Evolutionary conservation across 2,329 filamentous ascomycete species (phyloP), one percentile per base, ranked within the genome.

Genomic region (Colletotrichum scovillei): DNA sequence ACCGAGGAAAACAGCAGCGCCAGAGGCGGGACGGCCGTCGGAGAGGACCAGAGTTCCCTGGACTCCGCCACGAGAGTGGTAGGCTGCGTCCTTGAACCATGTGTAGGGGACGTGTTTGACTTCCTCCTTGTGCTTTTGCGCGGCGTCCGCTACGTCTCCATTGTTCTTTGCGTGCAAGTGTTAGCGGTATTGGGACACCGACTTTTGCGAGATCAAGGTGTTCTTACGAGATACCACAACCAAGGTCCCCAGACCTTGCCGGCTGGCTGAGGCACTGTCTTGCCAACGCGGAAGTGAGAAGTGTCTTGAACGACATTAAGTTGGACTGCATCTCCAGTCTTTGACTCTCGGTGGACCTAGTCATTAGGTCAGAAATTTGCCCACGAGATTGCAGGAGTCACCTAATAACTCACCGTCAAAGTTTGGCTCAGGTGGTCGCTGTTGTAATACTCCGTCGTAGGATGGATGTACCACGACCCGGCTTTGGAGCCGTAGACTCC

Each of bases 1-100:
- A 4, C 86, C 86, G 1, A 87, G 81, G 78, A 86, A 87, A 2
- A 87, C 82, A 3, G 84, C 82, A 2, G 86, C 85, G 5, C 82
- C 80, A 0, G 82, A 78, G 3, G 86, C 85, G 11, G 85, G 82
- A 3, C 84, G 80, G 4, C 85, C 85, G 65, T 86, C 84, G n/a
- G 81, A 84, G 5, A 87, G 80, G 0, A 80, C 71, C 1, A 87
- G 77, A 1, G 76, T 79, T 22, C 85, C 85, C 16, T 81, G 78
- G 4, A 87, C 78, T 9, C 80, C 80, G 42, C 85, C 84, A 8
- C 86, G 84, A 4, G 82, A 80, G 56, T 86, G 83, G 77, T 86
- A 87, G 6, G 79, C 78, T 0, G 80, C 73, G 74, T 85, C 78
- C 7, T 83, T 77, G 73, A 86, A 82, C 85, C 85, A 87, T 19